Evolutionary conservation across 257 asterid species (phyloP).

Genomic region (Gentiana macrophylla): DNA sequence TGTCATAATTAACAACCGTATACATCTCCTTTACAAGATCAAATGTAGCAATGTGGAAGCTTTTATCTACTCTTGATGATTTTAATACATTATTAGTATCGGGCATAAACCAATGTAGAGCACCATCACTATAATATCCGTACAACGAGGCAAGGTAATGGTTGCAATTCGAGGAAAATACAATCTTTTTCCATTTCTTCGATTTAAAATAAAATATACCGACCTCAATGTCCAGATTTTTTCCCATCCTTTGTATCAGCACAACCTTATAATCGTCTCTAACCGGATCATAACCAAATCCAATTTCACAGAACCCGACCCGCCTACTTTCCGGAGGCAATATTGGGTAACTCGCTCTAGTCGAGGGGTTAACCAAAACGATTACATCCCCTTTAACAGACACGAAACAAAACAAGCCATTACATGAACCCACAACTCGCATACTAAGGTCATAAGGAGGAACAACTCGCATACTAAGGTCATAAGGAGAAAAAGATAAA

Average conservation of each 20-base stretch:
- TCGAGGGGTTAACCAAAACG: conserved; percentile 6
- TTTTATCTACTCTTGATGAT: not conserved
- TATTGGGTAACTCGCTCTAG: not conserved
- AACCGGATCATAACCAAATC: not conserved
- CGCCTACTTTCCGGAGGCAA: not conserved
- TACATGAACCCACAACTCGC: conserved; percentile 5
- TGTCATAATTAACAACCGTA: not conserved
- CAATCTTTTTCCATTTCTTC: conserved; percentile 1
- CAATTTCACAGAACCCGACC: not conserved
- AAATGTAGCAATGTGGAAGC: not conserved
- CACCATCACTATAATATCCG: not conserved
- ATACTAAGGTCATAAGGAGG: not conserved
- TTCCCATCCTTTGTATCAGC: not conserved
- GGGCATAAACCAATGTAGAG: conserved; percentile 2
- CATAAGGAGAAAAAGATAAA: no score
- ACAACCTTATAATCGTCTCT: conserved; percentile 4
- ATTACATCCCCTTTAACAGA: not conserved
- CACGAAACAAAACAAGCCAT: conserved; percentile 7
- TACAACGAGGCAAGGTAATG: not conserved
- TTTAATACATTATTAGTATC: no score
- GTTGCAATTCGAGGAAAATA: not conserved
- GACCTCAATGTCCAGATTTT: not conserved
- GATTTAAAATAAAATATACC: not conserved
- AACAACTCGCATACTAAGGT: no score
- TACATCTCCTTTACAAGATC: conserved; percentile 1